Percentiles rank a stretch among this genome's conserved stretches.
phyloP scores from a whole-genome alignment of 176 grass and related monocot genomes.

The Cymbopogon citratus region DNA sequence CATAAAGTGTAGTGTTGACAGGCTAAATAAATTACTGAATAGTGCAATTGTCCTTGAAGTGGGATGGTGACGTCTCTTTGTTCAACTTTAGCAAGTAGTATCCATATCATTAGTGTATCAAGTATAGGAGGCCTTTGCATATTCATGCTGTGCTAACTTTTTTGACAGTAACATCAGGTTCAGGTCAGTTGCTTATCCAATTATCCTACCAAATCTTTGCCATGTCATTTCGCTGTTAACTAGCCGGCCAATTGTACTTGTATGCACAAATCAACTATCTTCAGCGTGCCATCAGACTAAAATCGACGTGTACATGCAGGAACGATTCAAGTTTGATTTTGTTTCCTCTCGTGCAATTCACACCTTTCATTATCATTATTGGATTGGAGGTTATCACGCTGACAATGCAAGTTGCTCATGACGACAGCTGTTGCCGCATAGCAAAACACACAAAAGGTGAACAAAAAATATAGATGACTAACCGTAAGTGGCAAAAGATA shows the following conservation, averaged over 20 bases:
- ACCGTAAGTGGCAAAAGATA: background rate
- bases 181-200: background rate
- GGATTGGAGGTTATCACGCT: background rate
- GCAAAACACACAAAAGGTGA: background rate
- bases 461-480: background rate
- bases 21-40: background rate
- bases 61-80: background rate
- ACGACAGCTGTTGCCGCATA: background rate
- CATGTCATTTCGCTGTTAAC: background rate
- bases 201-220: background rate
- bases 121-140: background rate
- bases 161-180: slow-evolving; percentile 5
- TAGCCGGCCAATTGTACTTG: background rate
- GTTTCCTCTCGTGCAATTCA: background rate
- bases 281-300: background rate
- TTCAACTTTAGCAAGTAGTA: background rate
- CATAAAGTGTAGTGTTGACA: background rate
- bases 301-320: background rate
- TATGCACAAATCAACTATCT: background rate
- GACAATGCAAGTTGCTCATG: background rate
- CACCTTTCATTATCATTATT: background rate
- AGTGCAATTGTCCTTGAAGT: background rate
- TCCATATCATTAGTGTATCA: background rate
- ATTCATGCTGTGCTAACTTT: background rate
- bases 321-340: background rate